These are phyloP conservation scores for Rhodotorula kratochvilovae DNA, from an alignment of 768 basidiomycete species.

Conservation along the genomic window DNA sequence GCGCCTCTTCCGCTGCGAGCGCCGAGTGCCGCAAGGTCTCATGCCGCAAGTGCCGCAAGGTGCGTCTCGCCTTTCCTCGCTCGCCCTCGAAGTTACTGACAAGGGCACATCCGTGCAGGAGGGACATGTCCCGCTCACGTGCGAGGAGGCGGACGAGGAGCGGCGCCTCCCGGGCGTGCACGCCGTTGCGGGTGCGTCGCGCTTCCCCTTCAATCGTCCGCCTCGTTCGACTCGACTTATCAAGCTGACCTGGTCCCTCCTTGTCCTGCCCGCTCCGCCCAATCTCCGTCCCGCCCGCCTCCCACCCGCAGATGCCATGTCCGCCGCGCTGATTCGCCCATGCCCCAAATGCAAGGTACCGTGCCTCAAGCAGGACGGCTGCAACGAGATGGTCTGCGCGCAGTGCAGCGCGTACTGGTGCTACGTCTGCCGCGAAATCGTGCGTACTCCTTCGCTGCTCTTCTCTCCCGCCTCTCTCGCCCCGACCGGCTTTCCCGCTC, in stretches of 20 bases:
- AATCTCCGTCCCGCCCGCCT: too few relatives aligned
- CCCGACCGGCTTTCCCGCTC: too few relatives aligned
- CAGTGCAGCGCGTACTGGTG: constrained; percentile 44
- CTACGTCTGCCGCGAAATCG: constrained; percentile 45
- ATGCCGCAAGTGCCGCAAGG: constrained; percentile 40
- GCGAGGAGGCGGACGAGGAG: constrained; percentile 46
- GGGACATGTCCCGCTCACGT: constrained; percentile 49
- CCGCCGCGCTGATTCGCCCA: constrained; percentile 46
- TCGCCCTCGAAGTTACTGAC: not conserved
- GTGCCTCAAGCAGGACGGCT: constrained; percentile 44
- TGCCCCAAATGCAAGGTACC: constrained; percentile 48
- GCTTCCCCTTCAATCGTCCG: too few relatives aligned
- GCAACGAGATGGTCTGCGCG: constrained; percentile 43
- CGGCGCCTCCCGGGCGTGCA: constrained; percentile 46
- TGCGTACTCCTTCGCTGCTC: too few relatives aligned
- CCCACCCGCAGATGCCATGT: constrained; percentile 50
- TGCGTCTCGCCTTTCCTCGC: not conserved
- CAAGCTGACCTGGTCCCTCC: too few relatives aligned
- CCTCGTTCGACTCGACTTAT: too few relatives aligned
- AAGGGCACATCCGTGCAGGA: constrained; percentile 1
- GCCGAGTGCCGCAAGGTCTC: constrained; percentile 36
- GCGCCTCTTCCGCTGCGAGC: constrained; percentile 35
- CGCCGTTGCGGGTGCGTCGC: constrained; percentile 37
- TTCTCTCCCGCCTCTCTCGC: too few relatives aligned
- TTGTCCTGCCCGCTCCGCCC: not conserved